phyloP scores from a whole-genome alignment of 2,329 filamentous ascomycete species.

The Talaromyces sp. region DNA sequence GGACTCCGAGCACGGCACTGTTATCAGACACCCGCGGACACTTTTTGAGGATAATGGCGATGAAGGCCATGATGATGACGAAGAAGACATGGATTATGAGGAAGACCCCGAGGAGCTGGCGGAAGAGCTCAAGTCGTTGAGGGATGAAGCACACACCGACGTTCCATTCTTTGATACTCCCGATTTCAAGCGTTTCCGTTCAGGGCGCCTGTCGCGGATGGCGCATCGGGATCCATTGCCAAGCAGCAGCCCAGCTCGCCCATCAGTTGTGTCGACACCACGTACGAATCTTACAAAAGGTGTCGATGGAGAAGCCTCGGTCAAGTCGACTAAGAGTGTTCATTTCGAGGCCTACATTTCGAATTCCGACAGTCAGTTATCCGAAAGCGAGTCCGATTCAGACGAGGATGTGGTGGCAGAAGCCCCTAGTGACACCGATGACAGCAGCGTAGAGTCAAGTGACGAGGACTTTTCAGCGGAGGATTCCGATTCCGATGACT shows the following conservation, averaged over 20 bases:
- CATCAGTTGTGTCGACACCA: slow-evolving; percentile 22
- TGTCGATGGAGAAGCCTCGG: slow-evolving; percentile 24
- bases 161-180: slow-evolving; percentile 20
- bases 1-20: slow-evolving; percentile 32
- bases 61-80: slow-evolving; percentile 28
- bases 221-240: not conserved
- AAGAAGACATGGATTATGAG: slow-evolving; percentile 30
- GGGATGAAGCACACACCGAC: slow-evolving; percentile 38
- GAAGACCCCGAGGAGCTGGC: slow-evolving; percentile 34
- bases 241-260: slow-evolving; percentile 20
- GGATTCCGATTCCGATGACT: slow-evolving; percentile 6
- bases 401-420: slow-evolving; percentile 28
- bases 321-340: slow-evolving; percentile 33
- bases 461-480: slow-evolving; percentile 3
- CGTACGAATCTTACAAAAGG: slow-evolving; percentile 24
- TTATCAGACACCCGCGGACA: slow-evolving; percentile 34
- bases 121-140: slow-evolving; percentile 46
- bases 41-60: slow-evolving; percentile 28
- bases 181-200: slow-evolving; percentile 7
- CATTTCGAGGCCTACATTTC: slow-evolving; percentile 26
- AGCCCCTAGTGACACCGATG: not conserved
- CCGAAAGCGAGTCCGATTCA: slow-evolving; percentile 21
- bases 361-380: slow-evolving; percentile 7
- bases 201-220: slow-evolving; percentile 18
- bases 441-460: not conserved